phyloP scores from a whole-genome alignment of 208 protist genomes.

The Ichthyophonus hoferi region DNA sequence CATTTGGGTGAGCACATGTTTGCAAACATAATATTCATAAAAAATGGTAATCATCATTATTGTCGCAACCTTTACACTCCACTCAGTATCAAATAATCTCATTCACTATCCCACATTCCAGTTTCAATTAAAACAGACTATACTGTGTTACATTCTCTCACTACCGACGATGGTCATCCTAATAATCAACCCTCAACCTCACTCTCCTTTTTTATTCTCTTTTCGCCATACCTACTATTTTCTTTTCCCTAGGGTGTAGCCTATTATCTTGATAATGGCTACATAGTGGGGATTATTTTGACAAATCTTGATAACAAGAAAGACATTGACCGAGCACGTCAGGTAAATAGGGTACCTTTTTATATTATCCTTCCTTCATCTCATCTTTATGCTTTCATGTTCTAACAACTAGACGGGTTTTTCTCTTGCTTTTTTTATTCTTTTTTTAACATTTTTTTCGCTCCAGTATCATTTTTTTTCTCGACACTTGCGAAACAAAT shows the following conservation, averaged over 20 bases:
- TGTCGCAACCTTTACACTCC: too few species aligned
- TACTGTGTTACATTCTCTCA: too few species aligned
- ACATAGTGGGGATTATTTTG: conserved; percentile 29
- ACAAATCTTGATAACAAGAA: conserved; percentile 33
- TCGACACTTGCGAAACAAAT: not conserved
- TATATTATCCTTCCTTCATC: not conserved
- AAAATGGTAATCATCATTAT: too few species aligned
- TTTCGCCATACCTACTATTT: too few species aligned
- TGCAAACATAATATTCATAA: too few species aligned
- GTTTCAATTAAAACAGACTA: too few species aligned
- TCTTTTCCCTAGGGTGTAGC: conserved; percentile 23
- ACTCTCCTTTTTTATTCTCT: too few species aligned
- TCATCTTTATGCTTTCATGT: not conserved
- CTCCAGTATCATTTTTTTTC: not conserved
- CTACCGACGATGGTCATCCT: too few species aligned
- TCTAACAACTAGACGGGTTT: not conserved
- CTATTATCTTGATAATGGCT: conserved; percentile 30
- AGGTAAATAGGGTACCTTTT: not conserved
- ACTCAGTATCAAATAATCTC: too few species aligned
- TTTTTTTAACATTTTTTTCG: not conserved
- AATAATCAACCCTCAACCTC: too few species aligned
- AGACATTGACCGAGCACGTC: not conserved
- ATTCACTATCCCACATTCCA: too few species aligned
- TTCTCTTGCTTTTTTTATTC: not conserved
- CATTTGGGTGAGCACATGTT: too few species aligned